Evolutionary conservation across 108 stramenopile species (phyloP).

Genomic region (Cyclotella choctawhatcheeana): DNA sequence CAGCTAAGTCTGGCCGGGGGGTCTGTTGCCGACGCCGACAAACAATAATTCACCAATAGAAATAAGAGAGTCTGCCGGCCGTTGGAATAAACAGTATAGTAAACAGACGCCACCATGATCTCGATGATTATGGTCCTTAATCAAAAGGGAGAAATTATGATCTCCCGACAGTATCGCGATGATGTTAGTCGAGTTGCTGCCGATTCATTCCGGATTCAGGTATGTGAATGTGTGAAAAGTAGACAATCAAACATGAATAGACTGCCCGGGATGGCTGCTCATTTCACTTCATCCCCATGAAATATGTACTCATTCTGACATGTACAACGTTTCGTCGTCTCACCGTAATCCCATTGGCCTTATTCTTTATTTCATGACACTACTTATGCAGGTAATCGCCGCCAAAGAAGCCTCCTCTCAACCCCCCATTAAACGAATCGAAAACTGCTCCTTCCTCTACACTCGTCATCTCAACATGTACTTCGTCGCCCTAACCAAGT

Average conservation of each 20-base stretch:
- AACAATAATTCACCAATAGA: no score
- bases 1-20: no score
- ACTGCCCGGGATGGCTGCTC: no score
- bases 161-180: constrained; percentile 91
- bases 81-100: not conserved
- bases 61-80: no score
- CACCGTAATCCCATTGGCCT: no score
- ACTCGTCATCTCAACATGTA: constrained; percentile 97
- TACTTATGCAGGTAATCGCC: constrained; percentile 91
- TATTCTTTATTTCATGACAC: constrained; percentile 55
- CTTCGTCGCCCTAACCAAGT: constrained; percentile 96
- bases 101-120: constrained; percentile 68
- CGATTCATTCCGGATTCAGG: constrained; percentile 90
- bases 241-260: no score
- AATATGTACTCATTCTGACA: no score
- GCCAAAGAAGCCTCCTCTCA: constrained; percentile 95
- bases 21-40: not conserved
- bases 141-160: constrained; percentile 94
- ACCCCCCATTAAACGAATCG: constrained; percentile 94
- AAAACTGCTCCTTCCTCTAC: constrained; percentile 96
- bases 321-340: no score
- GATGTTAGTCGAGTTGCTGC: constrained; percentile 89
- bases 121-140: constrained; percentile 93
- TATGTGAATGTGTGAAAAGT: no score
- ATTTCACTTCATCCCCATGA: not conserved